These are phyloP conservation scores for Phytophthora crassamura DNA, from an alignment of 352 stramenopile species.

Conservation along the genomic window DNA sequence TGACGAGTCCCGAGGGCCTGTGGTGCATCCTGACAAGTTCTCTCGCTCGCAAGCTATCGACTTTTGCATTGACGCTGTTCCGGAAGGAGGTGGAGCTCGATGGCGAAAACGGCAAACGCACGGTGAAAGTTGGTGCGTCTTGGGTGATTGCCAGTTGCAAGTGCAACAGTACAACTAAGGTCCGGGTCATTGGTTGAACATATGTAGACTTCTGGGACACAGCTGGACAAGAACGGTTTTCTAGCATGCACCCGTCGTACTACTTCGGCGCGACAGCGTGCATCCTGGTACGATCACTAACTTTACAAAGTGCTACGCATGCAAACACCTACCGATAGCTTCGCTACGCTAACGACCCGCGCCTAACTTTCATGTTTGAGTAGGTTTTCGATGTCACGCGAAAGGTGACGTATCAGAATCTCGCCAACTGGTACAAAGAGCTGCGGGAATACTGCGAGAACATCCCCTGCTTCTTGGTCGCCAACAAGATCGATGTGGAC, in stretches of 20 bases:
- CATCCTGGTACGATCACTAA: constrained; percentile 68
- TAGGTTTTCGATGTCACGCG: constrained; percentile 96
- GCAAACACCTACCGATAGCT: no score
- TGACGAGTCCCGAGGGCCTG: background rate
- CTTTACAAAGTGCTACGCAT: background rate
- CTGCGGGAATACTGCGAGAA: constrained; percentile 92
- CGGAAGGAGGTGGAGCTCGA: constrained; percentile 91
- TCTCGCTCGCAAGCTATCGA: constrained; percentile 79
- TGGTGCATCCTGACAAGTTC: constrained; percentile 5
- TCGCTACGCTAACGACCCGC: no score
- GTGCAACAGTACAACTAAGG: background rate
- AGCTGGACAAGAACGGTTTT: constrained; percentile 95
- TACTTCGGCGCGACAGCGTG: constrained; percentile 96
- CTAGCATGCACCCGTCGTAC: constrained; percentile 96
- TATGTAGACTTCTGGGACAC: constrained; percentile 95
- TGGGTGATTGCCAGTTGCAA: background rate
- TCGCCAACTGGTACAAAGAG: constrained; percentile 93
- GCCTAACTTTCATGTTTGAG: background rate
- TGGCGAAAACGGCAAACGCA: constrained; percentile 55
- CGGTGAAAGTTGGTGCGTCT: constrained; percentile 68
- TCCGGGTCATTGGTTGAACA: background rate
- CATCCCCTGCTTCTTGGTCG: constrained; percentile 94
- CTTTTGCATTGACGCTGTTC: constrained; percentile 95
- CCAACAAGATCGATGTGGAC: constrained; percentile 98
- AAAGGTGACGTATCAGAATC: constrained; percentile 95